Base-by-base conservation (phyloP, 495 filamentous ascomycete genomes). In the Tuber umbilicatum region DNA sequence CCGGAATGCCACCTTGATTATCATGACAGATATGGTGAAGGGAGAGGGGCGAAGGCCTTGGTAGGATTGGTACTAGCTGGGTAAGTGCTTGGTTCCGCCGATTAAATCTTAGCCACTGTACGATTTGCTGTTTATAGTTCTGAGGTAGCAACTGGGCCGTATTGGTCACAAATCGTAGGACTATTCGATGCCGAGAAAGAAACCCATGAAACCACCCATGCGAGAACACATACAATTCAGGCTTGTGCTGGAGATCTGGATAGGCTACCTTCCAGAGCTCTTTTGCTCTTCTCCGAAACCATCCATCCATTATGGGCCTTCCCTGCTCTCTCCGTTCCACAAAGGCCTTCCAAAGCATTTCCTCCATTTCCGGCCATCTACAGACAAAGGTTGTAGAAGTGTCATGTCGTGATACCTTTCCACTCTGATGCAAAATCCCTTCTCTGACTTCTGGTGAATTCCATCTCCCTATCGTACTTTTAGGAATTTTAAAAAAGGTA, bases 91-190 rank as follows among this genome's bases (percentile, higher is more conserved):
- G 60, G 35, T 75, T 75, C 12, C 40, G 60, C 37, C 10, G 50
- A 69, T 75, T 75, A 40, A 75, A 75, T 35, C 60, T 39, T n/a
- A 75, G 41, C 42, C 1, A 43, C 9, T 43, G 14, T 12, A 43
- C 16, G 12, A 43, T 43, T 17, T 43, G 9, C 1, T 43, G 42
- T 14, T 43, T 43, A 17, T 43, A 17, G 42, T 43, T 43, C 2
- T 43, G 12, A 16, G 12, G 42, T 14, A 43, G 42, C 17, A 12
- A 43, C 12, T 43, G 12, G 2, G 14, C 42, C 12, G 14, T 43
- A 43, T 43, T 16, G 1, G 42, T 43, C 2, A 43, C 42, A 12
- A 43, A 43, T 12, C 5, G 42, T 17, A 43, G 12, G 0, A 16
- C 42, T 17, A 43, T 12, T 43, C 1, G 1, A 12, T 43, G 42